Evolutionary conservation across 75 land plant genomes (phyloP).

Genomic region (Sequoiadendron giganteum): DNA sequence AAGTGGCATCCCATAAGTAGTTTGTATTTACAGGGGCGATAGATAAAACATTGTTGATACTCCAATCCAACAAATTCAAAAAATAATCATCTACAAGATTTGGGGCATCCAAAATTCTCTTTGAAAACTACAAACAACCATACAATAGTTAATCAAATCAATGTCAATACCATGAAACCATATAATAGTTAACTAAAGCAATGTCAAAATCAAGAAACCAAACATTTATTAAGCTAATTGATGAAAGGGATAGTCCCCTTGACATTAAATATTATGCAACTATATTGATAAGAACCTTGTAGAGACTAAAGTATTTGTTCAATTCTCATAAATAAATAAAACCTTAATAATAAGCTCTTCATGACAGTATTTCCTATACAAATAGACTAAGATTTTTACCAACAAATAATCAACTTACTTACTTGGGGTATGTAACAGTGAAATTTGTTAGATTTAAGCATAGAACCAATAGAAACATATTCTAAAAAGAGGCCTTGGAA

Average conservation of each 20-base stretch:
- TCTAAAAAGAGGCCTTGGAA: conserved; percentile 11
- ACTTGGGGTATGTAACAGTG: conserved; percentile 37
- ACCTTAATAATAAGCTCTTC: too few relatives aligned
- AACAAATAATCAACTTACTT: background rate
- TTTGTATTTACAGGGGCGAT: conserved; percentile 73
- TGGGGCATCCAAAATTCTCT: conserved; percentile 86
- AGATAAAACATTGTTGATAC: conserved; percentile 67
- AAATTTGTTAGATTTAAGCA: conserved; percentile 15
- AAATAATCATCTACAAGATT: conserved; percentile 90
- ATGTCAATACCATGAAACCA: background rate
- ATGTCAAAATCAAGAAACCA: background rate
- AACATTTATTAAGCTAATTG: background rate
- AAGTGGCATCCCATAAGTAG: conserved; percentile 79
- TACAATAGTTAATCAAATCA: background rate
- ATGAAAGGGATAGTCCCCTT: background rate
- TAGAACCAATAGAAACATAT: conserved; percentile 14
- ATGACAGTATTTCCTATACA: too few relatives aligned
- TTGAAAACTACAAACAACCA: conserved; percentile 47
- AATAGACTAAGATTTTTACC: too few relatives aligned
- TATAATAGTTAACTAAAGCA: background rate
- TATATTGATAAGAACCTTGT: too few relatives aligned
- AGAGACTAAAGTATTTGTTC: background rate
- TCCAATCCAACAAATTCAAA: conserved; percentile 87
- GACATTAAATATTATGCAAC: too few relatives aligned
- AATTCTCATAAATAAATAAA: background rate